Conservation (phyloP, 2,329 filamentous ascomycete genomes). For the Fusarium begoniae region DNA sequence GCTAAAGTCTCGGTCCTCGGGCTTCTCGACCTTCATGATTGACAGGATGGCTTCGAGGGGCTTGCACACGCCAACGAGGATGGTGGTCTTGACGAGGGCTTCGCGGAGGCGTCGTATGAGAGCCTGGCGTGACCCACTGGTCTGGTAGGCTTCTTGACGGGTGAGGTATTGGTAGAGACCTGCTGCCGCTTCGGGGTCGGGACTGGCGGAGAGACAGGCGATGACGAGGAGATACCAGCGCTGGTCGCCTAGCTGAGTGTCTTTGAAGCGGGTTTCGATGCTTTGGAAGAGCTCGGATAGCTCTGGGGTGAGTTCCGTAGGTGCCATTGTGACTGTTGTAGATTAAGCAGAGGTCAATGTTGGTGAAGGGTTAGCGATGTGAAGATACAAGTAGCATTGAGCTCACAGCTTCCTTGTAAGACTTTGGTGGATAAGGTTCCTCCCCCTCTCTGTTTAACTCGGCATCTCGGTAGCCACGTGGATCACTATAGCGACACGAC, state of each 20-base stretch:
- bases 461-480: background rate
- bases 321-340: background rate
- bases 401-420: background rate
- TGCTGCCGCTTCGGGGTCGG: conserved; percentile 27
- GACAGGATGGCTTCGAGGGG: conserved; percentile 67
- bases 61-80: conserved; percentile 69
- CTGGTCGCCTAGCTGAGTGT: conserved; percentile 21
- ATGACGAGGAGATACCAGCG: conserved; percentile 34
- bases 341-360: background rate
- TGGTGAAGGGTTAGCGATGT: background rate
- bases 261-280: conserved; percentile 26
- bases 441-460: background rate
- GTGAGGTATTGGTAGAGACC: conserved; percentile 45
- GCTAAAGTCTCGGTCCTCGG: conserved; percentile 66
- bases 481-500: background rate
- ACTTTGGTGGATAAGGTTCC: background rate
- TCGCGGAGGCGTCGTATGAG: conserved; percentile 65
- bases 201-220: conserved; percentile 29
- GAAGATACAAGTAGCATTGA: background rate
- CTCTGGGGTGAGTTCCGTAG: conserved; percentile 7
- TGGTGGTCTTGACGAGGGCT: conserved; percentile 66
- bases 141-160: conserved; percentile 51
- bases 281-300: conserved; percentile 21
- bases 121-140: conserved; percentile 53
- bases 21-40: conserved; percentile 59